These are phyloP conservation scores for Monosporascus sp. DNA, from an alignment of 2,329 filamentous ascomycete species.

Conservation along the genomic window DNA sequence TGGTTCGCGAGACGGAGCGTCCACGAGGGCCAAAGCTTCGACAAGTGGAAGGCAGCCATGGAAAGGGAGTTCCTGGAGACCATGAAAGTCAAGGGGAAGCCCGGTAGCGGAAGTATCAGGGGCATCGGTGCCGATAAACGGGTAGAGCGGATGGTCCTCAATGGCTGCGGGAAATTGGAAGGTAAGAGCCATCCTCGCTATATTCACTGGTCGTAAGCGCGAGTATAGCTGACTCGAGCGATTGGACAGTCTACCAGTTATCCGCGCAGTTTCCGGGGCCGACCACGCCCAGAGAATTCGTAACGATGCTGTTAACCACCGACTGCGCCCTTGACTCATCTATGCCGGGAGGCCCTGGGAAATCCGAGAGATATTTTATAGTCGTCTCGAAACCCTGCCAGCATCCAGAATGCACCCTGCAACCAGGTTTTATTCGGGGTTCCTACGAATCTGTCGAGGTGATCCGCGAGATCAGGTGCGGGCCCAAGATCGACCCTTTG, in stretches of 20 bases:
- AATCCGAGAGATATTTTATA: conserved; percentile 67
- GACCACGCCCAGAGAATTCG: conserved; percentile 81
- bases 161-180: conserved; percentile 58
- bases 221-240: conserved; percentile 7
- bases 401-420: conserved; percentile 66
- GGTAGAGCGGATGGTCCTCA: conserved; percentile 57
- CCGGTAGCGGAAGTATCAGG: conserved; percentile 70
- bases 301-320: conserved; percentile 71
- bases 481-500: conserved; percentile 27
- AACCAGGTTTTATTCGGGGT: conserved; percentile 73
- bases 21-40: conserved; percentile 72
- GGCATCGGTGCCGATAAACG: conserved; percentile 78
- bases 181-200: conserved; percentile 35
- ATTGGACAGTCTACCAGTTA: conserved; percentile 67
- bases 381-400: conserved; percentile 79
- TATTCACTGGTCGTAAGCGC: not conserved
- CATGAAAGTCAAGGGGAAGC: conserved; percentile 62
- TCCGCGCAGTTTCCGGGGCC: conserved; percentile 88
- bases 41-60: conserved; percentile 71
- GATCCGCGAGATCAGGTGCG: conserved; percentile 72
- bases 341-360: conserved; percentile 17
- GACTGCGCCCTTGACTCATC: conserved; percentile 40
- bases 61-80: conserved; percentile 76
- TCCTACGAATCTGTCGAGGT: conserved; percentile 89
- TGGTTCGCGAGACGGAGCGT: conserved; percentile 88